Evolutionary conservation across 2,329 filamentous ascomycete species (phyloP).

Genomic region (Penicillium vulpinum): DNA sequence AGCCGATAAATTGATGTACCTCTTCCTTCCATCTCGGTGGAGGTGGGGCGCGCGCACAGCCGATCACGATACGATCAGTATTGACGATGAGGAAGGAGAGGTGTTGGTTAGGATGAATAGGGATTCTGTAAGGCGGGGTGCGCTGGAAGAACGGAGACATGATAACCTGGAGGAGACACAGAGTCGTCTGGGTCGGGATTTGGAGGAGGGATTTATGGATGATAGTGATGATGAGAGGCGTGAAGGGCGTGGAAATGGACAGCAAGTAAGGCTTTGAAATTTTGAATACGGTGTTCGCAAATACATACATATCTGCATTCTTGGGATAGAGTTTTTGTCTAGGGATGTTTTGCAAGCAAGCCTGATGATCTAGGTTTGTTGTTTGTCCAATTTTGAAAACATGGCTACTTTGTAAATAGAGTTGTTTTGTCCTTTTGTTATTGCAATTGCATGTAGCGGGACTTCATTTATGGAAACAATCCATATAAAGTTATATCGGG

Average conservation of each 20-base stretch:
- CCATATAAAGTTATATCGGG: too few species aligned
- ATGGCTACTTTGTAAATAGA: background rate
- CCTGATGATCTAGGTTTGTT: background rate
- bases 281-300: background rate
- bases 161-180: conserved; percentile 42
- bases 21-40: conserved; percentile 47
- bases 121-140: conserved; percentile 48
- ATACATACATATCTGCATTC: background rate
- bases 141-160: conserved; percentile 43
- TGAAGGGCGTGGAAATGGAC: conserved; percentile 31
- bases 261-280: conserved; percentile 15
- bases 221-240: conserved; percentile 64
- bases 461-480: background rate
- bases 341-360: background rate
- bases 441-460: background rate
- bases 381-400: background rate
- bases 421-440: background rate
- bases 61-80: conserved; percentile 55
- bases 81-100: conserved; percentile 68
- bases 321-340: background rate
- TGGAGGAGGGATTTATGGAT: conserved; percentile 74
- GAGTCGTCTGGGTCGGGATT: conserved; percentile 71
- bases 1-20: conserved; percentile 43
- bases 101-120: conserved; percentile 56
- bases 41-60: conserved; percentile 45